Base-by-base conservation (phyloP, 2,329 filamentous ascomycete species). In the Colletotrichum musicola region DNA sequence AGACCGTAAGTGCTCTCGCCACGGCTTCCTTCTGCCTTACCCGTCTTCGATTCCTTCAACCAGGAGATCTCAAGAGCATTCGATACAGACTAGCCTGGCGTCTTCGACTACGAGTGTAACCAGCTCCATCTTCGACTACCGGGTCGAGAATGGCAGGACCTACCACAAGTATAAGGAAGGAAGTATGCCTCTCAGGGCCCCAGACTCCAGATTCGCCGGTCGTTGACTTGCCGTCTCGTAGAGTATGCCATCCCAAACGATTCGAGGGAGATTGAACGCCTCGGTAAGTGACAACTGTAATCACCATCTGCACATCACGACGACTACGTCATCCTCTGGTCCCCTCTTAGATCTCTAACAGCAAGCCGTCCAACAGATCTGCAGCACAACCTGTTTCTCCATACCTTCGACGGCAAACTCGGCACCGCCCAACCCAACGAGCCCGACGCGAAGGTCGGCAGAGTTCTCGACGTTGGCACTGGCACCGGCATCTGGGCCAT, bases 401-500 rank as follows among this genome's bases (percentile, higher is more conserved):
- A 80, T 4, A 80, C 78, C 0, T 73, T 79, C 13, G 72, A 76
- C 0, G 74, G 74, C 4, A 77, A 75, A 30, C 72, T 81, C 0
- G 76, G 70, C 12, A 55, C 74, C 0, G 72, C 72, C 1, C 80
- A 80, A 0, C 62, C 70, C 2, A 73, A 68, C 9, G 58, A 67
- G 3, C 67, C 74, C 2, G 73, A 46, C 4, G 71, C 70, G 1
- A 55, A 46, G 14, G 62, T 77, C 7, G 54, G 69, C 1, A 75
- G 73, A 1, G 75, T 81, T 6, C 75, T 86, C 2, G 85, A 86
- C 71, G 72, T 84, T 25, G 83, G 84, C 7, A 84, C 82, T 0
- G 84, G 84, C 0, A 86, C 83, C 6, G 83, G 83, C n/a, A 73
- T 78, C 3, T 82, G 81, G 80, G 78, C 79, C 0, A 80, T 85